Evolutionary conservation across 75 land plant genomes (phyloP), one percentile per base, ranked within the genome.

Genomic region (Pinus albicaulis): DNA sequence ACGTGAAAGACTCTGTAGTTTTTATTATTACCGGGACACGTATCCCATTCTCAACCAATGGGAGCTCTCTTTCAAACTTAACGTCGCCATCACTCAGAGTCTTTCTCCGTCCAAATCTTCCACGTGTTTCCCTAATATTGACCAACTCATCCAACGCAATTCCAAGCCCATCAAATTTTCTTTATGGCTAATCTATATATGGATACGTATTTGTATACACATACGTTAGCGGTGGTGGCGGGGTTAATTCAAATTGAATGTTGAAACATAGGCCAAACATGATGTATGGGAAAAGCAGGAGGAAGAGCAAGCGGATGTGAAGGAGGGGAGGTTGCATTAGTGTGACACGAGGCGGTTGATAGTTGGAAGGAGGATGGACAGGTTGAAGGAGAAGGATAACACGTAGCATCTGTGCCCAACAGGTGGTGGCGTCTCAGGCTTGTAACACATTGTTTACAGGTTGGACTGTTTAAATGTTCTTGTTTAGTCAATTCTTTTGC

Each of bases 351-450:
- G 74, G 74, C 74, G 44, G 57, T 55, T 72, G 31, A 15, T 34
- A 26, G 74, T 72, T 72, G 74, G 74, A 72, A 72, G 74, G 53
- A 14, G 23, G 12, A 55, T 52, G 74, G 74, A 72, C 74, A 72
- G 22, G 57, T 72, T 72, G 57, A 72, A 26, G 31, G 57, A 53
- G 20, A 55, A 14, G 4, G 31, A 55, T 25, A 53, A 24, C 74
- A 72, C 74, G 74, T 72, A 72, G 74, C 74, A 26, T 5, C 7
- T 26, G 26, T 59, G 7, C 19, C 23, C 2, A 53, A 72, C 74
- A 72, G 74, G 74, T 72, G 74, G 74, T 72, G 25, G 34, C 26
- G 31, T n/a, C 74, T 53, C 23, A 68, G 38, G 22, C 53, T n/a
- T 41, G 71, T 68, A 68, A 68, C 71, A 68, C 41, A 41, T 68